Evolutionary conservation across 352 stramenopile species (phyloP).

Genomic region (Pythium coloratum): DNA sequence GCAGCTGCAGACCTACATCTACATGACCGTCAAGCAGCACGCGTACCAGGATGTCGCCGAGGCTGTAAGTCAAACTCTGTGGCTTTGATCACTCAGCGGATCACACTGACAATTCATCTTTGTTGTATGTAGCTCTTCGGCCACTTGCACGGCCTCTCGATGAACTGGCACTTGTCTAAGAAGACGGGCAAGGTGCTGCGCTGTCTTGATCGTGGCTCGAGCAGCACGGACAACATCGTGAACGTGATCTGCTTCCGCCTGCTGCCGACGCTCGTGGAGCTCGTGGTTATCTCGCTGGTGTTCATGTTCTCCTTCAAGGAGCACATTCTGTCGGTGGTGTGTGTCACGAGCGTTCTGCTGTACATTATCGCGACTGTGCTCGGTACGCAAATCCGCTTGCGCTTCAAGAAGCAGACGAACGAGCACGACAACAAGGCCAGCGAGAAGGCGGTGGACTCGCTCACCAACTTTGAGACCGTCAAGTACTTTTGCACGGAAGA

Average conservation of each 20-base stretch:
- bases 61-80: slow-evolving; percentile 36
- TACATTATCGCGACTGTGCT: slow-evolving; percentile 93
- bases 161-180: slow-evolving; percentile 97
- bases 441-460: slow-evolving; percentile 94
- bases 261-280: slow-evolving; percentile 92
- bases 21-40: slow-evolving; percentile 95
- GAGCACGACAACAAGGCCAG: slow-evolving; percentile 96
- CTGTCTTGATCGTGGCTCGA: slow-evolving; percentile 85
- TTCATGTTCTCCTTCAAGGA: slow-evolving; percentile 92
- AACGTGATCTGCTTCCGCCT: slow-evolving; percentile 97
- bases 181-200: slow-evolving; percentile 96
- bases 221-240: slow-evolving; percentile 91
- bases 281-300: slow-evolving; percentile 91
- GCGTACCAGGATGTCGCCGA: slow-evolving; percentile 95
- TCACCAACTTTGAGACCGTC: slow-evolving; percentile 98
- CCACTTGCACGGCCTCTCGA: slow-evolving; percentile 93
- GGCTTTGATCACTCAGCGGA: background rate
- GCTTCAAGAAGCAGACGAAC: slow-evolving; percentile 93
- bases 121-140: slow-evolving; percentile 72
- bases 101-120: background rate
- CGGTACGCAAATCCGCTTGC: slow-evolving; percentile 61
- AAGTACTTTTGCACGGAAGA: slow-evolving; percentile 96
- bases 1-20: slow-evolving; percentile 93
- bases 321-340: slow-evolving; percentile 81
- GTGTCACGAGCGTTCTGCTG: slow-evolving; percentile 90